Evolutionary conservation across 1,284 basidiomycete species (phyloP), one percentile per base, ranked within the genome.

Genomic region (Agroathelia rolfsii): DNA sequence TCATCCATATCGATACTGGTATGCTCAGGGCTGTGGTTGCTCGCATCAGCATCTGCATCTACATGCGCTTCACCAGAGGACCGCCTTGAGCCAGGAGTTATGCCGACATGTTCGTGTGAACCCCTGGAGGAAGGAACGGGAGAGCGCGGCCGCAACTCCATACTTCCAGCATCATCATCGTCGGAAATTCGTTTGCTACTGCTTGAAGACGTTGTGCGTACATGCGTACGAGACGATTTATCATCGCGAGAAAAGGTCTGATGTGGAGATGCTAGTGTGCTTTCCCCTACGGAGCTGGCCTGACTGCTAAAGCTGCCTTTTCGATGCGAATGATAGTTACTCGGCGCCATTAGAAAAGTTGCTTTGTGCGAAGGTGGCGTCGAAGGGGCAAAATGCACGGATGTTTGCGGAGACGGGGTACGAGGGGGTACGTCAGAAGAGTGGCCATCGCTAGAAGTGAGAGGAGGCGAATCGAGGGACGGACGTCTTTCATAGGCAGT

Each of bases 331-430:
- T 79, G 73, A 15, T 48, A 41, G 32, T 42, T 37, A 16, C 35
- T 36, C 16, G 48, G 39, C 1, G 38, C 15, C 58, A 60, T 12
- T 69, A 66, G 9, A 79, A 72, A 0, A 82, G 85, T 30, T 72
- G 62, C 50, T 87, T 88, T 30, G 79, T 69, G 20, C 87, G 67
- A 26, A 89, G 52, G 2, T 69, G 69, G 4, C 78, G 49, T 50
- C 4, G 77, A 61, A 2, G 70, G 73, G 0, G 64, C 58, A 40
- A 76, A 81, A 25, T 72, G 69, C 0, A 69, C 64, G 0, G 70
- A 72, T 3, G 76, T 80, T 21, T 60, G 64, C 2, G 64, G 67
- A 1, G 82, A 82, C 7, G 82, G 61, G 0, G 82, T 83, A 2
- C 81, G 81, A 0, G 81, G 78, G 0, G 79, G 81, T 0, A 57